Conservation (phyloP, 148 eudicot genomes). For the Rhododendron kiyosumense region DNA sequence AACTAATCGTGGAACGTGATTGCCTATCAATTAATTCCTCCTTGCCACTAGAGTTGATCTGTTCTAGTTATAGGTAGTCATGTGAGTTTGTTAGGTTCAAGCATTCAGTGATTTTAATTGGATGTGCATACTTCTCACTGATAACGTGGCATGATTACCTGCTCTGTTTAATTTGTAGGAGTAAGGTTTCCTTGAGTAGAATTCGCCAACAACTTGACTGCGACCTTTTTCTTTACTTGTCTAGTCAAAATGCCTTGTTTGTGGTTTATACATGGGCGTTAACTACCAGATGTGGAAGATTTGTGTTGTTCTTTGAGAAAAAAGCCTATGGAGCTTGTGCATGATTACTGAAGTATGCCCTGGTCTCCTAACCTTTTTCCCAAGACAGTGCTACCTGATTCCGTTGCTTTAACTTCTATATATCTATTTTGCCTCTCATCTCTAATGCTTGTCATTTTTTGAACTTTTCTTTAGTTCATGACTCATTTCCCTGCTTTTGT, state of each 20-base stretch:
- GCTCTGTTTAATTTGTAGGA: not conserved
- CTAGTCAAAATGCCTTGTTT: not conserved
- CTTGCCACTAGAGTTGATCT: not conserved
- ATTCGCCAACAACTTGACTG: not conserved
- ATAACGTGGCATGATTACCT: not conserved
- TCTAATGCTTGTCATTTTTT: not conserved
- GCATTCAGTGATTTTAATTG: not conserved
- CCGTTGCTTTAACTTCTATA: not conserved
- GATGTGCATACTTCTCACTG: not conserved
- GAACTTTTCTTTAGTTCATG: not conserved
- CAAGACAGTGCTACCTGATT: not conserved
- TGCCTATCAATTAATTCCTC: not conserved
- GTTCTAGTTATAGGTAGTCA: not conserved
- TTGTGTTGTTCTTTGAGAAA: not conserved
- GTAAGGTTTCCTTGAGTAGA: not conserved
- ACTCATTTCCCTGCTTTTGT: slow-evolving; percentile 15
- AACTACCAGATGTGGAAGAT: not conserved
- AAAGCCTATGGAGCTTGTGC: not conserved
- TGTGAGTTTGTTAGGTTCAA: not conserved
- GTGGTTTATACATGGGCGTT: not conserved
- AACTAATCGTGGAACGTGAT: not conserved
- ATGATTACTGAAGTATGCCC: not conserved
- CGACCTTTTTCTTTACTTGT: not conserved
- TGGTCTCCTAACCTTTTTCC: not conserved
- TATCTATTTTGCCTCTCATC: not conserved